Evolutionary conservation across 345 rosid species (phyloP).

Genomic region (Laguncularia racemosa): DNA sequence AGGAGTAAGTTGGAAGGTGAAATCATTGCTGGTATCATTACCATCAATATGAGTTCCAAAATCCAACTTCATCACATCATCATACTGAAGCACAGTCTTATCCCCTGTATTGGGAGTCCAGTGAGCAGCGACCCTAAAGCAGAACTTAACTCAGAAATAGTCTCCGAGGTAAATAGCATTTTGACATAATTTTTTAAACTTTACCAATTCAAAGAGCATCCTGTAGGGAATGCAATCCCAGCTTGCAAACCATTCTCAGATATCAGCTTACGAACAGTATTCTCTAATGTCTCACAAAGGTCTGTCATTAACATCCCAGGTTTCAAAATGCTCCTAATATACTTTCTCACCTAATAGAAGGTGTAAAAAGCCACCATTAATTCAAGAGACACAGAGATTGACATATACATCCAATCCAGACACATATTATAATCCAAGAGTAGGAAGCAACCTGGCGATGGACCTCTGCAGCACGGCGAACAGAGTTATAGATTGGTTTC

Average conservation of each 20-base stretch:
- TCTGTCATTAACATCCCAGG: constrained; percentile 97
- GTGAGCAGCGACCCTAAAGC: constrained; percentile 89
- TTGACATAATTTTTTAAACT: constrained; percentile 6
- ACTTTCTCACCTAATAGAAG: constrained; percentile 60
- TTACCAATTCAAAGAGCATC: constrained; percentile 93
- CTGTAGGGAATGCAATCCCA: constrained; percentile 97
- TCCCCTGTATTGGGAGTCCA: constrained; percentile 99
- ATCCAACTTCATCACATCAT: constrained; percentile 95
- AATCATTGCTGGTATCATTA: constrained; percentile 10
- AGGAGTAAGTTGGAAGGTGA: too few relatives aligned
- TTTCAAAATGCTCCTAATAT: constrained; percentile 68
- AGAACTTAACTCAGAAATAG: constrained; percentile 5
- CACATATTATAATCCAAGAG: neutral
- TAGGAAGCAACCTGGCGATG: constrained; percentile 72
- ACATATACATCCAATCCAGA: neutral
- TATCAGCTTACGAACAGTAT: constrained; percentile 83
- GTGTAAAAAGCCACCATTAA: constrained; percentile 1
- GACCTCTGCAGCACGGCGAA: constrained; percentile 96
- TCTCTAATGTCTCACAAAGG: constrained; percentile 83
- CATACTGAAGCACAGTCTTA: constrained; percentile 92
- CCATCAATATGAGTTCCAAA: constrained; percentile 98
- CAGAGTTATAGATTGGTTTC: constrained; percentile 81
- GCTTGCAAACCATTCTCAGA: constrained; percentile 93
- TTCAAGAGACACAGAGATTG: neutral
- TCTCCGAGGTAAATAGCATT: too few relatives aligned